Percentiles rank a stretch among this genome's conserved stretches.
Evolutionary conservation across 208 protist species (phyloP).

Genomic region (Balamuthia mandrillaris): DNA sequence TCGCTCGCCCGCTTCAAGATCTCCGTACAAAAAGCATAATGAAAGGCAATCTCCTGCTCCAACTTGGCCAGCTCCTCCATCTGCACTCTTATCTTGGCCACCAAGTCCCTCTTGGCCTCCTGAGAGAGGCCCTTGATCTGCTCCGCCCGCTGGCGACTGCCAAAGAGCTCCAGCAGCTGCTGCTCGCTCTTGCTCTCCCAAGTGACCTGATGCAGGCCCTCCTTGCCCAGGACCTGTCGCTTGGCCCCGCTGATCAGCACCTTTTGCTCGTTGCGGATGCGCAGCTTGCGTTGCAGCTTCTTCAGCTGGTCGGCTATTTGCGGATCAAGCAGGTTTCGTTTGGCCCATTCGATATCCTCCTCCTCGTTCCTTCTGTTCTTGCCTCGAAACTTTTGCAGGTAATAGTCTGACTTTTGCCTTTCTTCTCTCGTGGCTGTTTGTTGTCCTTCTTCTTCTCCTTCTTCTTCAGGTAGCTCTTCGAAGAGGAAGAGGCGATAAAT

Average conservation of each 20-base stretch:
- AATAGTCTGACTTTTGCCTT: background rate
- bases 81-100: background rate
- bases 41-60: background rate
- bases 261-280: background rate
- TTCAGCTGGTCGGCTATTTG: background rate
- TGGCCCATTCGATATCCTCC: too few relatives aligned
- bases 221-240: background rate
- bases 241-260: background rate
- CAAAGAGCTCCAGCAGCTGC: background rate
- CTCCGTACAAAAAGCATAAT: constrained; percentile 8
- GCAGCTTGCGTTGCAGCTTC: background rate
- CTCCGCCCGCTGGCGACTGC: background rate
- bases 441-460: too few relatives aligned
- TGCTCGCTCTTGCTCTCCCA: background rate
- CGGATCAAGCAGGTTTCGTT: too few relatives aligned
- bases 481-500: background rate
- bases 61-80: constrained; percentile 21
- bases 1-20: background rate
- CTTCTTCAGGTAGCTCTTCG: background rate
- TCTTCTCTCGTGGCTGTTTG: background rate
- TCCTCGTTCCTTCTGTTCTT: too few relatives aligned
- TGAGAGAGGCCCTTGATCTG: background rate
- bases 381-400: background rate
- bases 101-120: background rate
- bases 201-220: background rate